Percentiles rank a stretch among this genome's conserved stretches.
phyloP scores from a whole-genome alignment of 768 basidiomycete species.

The Calocera cornea region DNA sequence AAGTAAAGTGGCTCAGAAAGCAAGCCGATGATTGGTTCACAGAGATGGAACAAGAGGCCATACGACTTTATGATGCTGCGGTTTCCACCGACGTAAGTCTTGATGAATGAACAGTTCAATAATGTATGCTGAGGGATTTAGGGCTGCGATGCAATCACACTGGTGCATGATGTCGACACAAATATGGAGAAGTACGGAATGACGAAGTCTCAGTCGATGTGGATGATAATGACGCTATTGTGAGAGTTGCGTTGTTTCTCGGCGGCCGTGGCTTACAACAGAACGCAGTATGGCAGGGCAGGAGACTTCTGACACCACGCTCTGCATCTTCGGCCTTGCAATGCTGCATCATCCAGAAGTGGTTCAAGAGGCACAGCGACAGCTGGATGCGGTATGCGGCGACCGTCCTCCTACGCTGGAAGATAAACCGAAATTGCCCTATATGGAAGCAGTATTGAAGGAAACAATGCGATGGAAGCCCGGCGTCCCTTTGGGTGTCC shows the following conservation, averaged over 20 bases:
- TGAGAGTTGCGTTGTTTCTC: not conserved
- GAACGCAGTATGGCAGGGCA: not conserved
- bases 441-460: constrained; percentile 24
- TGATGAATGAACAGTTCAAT: not conserved
- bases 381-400: constrained; percentile 33
- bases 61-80: not conserved
- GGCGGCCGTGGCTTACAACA: not conserved
- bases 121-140: not conserved
- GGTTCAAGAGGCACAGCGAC: constrained; percentile 35
- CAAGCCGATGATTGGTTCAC: not conserved
- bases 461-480: constrained; percentile 34
- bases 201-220: not conserved
- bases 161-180: not conserved
- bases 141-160: not conserved
- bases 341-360: constrained; percentile 42
- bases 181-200: too few relatives aligned
- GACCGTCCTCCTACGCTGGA: constrained; percentile 35
- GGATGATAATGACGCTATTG: not conserved
- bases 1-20: not conserved
- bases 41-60: too few relatives aligned
- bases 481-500: constrained; percentile 24
- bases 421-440: constrained; percentile 32
- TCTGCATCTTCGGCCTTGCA: constrained; percentile 39
- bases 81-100: not conserved
- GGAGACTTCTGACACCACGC: constrained; percentile 19